phyloP scores from a whole-genome alignment of 202 grass and related monocot species.

The Dendrocalamus latiflorus region DNA sequence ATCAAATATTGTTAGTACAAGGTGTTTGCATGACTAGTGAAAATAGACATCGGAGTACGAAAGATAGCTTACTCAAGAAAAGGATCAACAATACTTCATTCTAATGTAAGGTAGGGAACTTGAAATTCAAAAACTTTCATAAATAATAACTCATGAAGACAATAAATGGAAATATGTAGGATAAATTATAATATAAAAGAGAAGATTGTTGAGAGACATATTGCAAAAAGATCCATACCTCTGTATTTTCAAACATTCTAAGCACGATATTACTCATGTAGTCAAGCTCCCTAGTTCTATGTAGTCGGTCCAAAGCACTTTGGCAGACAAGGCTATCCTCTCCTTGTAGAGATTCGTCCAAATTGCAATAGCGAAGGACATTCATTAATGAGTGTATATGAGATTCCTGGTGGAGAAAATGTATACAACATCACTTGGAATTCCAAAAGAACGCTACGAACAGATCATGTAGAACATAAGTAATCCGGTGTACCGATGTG shows the following conservation, averaged over 20 bases:
- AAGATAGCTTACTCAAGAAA: conserved; percentile 4
- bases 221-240: conserved; percentile 53
- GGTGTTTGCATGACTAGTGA: background rate
- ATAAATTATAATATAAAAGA: background rate
- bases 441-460: conserved; percentile 22
- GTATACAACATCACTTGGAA: conserved; percentile 14
- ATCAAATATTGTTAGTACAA: background rate
- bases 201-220: conserved; percentile 15
- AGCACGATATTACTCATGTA: conserved; percentile 99
- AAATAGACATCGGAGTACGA: background rate
- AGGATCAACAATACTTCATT: conserved; percentile 1
- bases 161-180: background rate
- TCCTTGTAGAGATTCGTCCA: conserved; percentile 82
- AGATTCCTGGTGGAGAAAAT: conserved; percentile 71
- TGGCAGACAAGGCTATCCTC: conserved; percentile 92
- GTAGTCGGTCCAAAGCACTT: conserved; percentile 70
- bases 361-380: conserved; percentile 95
- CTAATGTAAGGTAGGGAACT: conserved; percentile 12
- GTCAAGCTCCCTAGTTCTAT: conserved; percentile 89
- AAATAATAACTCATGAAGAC: conserved; percentile 6
- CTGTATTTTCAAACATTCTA: conserved; percentile 96
- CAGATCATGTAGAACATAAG: conserved; percentile 20
- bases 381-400: conserved; percentile 99
- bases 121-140: background rate
- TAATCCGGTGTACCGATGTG: conserved; percentile 61